Percentiles rank a stretch among this genome's conserved stretches.
These are phyloP conservation scores for Royoungia palumana DNA, from an alignment of 768 basidiomycete species.

Conservation along the genomic window DNA sequence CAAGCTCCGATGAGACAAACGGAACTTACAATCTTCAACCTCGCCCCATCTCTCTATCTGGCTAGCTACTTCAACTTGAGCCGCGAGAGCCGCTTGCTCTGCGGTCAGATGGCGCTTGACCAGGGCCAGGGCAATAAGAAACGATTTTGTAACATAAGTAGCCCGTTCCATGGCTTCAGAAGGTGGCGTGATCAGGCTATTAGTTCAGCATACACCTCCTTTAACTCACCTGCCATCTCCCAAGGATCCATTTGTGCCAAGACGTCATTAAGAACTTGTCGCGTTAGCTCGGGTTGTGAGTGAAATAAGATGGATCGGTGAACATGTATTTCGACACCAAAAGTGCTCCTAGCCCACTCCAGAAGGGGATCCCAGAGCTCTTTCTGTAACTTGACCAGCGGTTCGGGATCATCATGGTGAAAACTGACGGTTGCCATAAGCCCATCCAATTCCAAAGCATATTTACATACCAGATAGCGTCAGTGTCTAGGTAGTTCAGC, in stretches of 20 bases:
- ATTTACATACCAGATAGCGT: conserved; percentile 75
- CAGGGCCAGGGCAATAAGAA: conserved; percentile 83
- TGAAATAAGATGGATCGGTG: conserved; percentile 71
- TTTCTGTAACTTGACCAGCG: conserved; percentile 73
- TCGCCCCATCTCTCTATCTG: conserved; percentile 99
- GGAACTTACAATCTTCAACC: conserved; percentile 91
- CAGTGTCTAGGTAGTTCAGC: conserved; percentile 87
- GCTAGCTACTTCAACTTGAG: conserved; percentile 90
- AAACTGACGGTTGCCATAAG: conserved; percentile 49
- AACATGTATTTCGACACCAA: conserved; percentile 61
- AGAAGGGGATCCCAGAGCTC: conserved; percentile 88
- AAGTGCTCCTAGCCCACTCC: conserved; percentile 69
- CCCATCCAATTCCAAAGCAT: background rate
- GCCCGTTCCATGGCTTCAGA: conserved; percentile 83
- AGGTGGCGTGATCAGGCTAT: background rate
- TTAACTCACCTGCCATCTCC: conserved; percentile 80
- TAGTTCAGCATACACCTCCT: background rate
- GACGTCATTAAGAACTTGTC: conserved; percentile 52
- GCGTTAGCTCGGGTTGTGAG: conserved; percentile 67
- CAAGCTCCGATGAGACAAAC: background rate
- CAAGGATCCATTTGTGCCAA: conserved; percentile 69
- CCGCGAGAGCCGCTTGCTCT: conserved; percentile 80
- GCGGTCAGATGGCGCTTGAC: conserved; percentile 72
- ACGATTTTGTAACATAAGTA: conserved; percentile 86
- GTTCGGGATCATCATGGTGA: conserved; percentile 72